phyloP scores from a whole-genome alignment of 2,329 filamentous ascomycete genomes.

The Fusarium papillatum region DNA sequence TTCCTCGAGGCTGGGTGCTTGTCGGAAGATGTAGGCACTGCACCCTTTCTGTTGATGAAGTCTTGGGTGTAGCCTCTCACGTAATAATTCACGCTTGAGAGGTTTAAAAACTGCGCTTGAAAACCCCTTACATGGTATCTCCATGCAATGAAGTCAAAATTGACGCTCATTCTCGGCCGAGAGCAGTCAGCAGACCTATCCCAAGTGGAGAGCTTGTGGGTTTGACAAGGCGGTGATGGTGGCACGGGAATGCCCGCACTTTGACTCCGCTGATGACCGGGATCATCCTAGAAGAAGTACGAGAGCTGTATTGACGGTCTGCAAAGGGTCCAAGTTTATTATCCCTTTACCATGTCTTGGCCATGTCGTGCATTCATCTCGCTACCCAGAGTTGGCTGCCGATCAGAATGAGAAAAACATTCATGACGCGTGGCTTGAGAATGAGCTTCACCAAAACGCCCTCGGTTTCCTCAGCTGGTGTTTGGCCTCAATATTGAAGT shows the following conservation, averaged over 20 bases:
- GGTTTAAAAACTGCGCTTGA: neutral
- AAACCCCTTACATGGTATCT: neutral
- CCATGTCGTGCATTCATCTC: slow-evolving; percentile 3
- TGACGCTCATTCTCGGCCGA: neutral
- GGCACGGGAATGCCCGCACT: neutral
- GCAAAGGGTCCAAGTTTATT: neutral
- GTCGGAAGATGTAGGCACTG: no score
- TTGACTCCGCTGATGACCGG: neutral
- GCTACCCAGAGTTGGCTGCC: neutral
- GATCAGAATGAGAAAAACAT: slow-evolving; percentile 3
- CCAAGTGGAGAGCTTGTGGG: neutral
- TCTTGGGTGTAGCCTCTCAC: neutral
- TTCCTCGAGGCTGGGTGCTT: no score
- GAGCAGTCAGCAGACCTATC: neutral
- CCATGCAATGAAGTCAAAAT: neutral
- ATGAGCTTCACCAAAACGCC: neutral
- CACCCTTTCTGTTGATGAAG: neutral
- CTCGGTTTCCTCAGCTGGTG: neutral
- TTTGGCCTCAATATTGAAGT: neutral
- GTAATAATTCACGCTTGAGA: neutral
- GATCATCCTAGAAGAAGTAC: neutral
- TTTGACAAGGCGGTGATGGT: neutral
- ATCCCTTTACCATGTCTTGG: neutral
- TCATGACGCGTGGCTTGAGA: neutral
- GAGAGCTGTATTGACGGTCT: neutral